A percentile compares a stretch with the other conserved stretches of the same genome.
Conservation (phyloP, 2,329 filamentous ascomycete species). For the Penicillium sp. region DNA sequence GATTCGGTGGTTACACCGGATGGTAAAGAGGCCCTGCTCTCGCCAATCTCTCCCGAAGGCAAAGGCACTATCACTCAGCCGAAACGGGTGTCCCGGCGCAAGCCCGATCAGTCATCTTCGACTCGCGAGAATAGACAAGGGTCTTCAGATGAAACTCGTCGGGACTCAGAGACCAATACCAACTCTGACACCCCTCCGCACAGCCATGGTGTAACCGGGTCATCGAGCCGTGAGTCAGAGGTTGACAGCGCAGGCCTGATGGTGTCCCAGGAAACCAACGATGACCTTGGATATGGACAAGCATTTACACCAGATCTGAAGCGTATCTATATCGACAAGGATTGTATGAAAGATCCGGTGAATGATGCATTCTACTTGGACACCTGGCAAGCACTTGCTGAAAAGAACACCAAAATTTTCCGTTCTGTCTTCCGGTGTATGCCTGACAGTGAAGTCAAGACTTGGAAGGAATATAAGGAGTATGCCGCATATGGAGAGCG, state of each 20-base stretch:
- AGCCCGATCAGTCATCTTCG: constrained; percentile 14
- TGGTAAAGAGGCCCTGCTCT: constrained; percentile 64
- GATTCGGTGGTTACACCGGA: constrained; percentile 65
- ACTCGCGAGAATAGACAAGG: constrained; percentile 17
- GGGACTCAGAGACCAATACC: constrained; percentile 19
- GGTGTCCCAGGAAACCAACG: constrained; percentile 42
- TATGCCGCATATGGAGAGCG: constrained; percentile 70
- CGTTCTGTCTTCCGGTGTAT: constrained; percentile 92
- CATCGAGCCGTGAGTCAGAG: constrained; percentile 69
- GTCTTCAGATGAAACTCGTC: constrained; percentile 13
- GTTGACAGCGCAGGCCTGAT: constrained; percentile 72
- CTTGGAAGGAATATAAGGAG: constrained; percentile 89
- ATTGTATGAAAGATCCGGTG: constrained; percentile 92
- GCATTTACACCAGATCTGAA: constrained; percentile 61
- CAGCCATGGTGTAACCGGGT: constrained; percentile 62
- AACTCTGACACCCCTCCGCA: constrained; percentile 22
- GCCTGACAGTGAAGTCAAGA: constrained; percentile 90
- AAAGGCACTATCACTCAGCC: constrained; percentile 55
- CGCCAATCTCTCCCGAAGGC: constrained; percentile 59
- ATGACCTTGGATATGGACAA: constrained; percentile 47
- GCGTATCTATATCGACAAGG: constrained; percentile 68
- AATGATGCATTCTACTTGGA: constrained; percentile 77
- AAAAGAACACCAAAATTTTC: constrained; percentile 94
- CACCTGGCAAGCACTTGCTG: constrained; percentile 78
- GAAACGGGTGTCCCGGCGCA: constrained; percentile 41